A percentile compares a stretch with the other conserved stretches of the same genome.
Conservation (phyloP, 208 protist species). For the Leishmania mexicana region DNA sequence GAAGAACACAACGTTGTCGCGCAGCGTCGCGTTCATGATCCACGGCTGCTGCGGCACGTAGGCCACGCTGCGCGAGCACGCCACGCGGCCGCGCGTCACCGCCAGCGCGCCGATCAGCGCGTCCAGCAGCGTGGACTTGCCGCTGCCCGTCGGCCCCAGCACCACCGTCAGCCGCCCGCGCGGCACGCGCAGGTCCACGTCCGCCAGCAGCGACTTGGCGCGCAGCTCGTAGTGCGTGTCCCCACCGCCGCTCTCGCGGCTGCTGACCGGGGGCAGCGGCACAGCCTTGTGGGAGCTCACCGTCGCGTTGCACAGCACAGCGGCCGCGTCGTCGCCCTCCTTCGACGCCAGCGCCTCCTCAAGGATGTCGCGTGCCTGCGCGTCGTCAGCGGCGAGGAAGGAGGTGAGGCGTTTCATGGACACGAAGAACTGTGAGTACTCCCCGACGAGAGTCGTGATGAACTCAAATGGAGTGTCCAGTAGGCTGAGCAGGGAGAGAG, state of each 20-base stretch:
- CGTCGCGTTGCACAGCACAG: slow-evolving; percentile 43
- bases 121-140: slow-evolving; percentile 62
- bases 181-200: slow-evolving; percentile 29
- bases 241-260: slow-evolving; percentile 13
- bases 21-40: slow-evolving; percentile 90
- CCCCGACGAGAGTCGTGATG: slow-evolving; percentile 71
- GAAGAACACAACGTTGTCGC: slow-evolving; percentile 94
- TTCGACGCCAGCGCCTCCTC: slow-evolving; percentile 20
- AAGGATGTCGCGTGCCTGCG: slow-evolving; percentile 20
- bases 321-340: slow-evolving; percentile 15
- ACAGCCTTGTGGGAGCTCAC: slow-evolving; percentile 54
- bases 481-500: slow-evolving; percentile 29
- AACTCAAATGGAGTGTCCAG: slow-evolving; percentile 65
- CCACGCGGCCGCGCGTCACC: slow-evolving; percentile 40
- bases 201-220: slow-evolving; percentile 21
- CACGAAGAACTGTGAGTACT: slow-evolving; percentile 70
- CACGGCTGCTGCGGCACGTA: slow-evolving; percentile 92
- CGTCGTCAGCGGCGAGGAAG: slow-evolving; percentile 70
- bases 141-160: slow-evolving; percentile 49
- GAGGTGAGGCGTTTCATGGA: slow-evolving; percentile 69
- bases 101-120: slow-evolving; percentile 46
- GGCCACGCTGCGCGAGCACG: slow-evolving; percentile 43
- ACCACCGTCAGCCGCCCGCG: slow-evolving; percentile 49
- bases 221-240: slow-evolving; percentile 28
- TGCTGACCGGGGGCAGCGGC: slow-evolving; percentile 36